phyloP scores from a whole-genome alignment of 352 stramenopile genomes.

The Phytophthora citricola region DNA sequence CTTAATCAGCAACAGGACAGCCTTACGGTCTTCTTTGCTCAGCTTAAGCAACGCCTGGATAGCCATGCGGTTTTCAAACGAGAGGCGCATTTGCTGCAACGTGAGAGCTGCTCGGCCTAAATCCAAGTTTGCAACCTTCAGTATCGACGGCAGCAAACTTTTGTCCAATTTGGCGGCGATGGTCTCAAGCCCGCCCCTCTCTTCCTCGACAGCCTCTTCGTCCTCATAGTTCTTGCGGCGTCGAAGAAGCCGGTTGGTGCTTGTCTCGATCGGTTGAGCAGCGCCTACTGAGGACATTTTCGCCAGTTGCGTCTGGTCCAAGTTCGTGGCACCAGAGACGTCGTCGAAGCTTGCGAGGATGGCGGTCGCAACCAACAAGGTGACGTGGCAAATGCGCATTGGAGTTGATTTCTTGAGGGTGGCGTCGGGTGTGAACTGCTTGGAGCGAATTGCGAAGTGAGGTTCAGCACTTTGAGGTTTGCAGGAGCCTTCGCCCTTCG shows the following conservation, averaged over 20 bases:
- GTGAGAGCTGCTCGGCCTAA: no score
- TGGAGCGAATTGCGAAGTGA: background rate
- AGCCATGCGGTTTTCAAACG: no score
- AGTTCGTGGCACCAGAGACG: background rate
- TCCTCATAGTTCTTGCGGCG: background rate
- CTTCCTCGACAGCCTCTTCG: background rate
- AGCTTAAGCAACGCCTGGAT: no score
- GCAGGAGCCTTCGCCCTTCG: no score
- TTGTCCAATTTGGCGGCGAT: no score
- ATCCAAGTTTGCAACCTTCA: no score
- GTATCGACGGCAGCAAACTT: no score
- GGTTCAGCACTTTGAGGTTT: no score
- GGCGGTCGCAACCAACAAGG: background rate
- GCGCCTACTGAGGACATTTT: background rate
- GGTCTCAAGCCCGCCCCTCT: no score
- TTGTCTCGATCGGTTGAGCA: background rate
- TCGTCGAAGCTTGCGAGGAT: background rate
- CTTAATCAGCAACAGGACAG: no score
- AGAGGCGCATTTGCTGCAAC: no score
- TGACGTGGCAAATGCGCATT: background rate
- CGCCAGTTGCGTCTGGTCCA: background rate
- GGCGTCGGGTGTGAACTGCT: background rate
- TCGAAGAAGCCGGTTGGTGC: background rate
- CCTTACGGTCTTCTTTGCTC: no score
- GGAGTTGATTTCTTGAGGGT: background rate